These are phyloP conservation scores for Teunomyces panamensis DNA, from an alignment of 805 yeast species.

Conservation along the genomic window DNA sequence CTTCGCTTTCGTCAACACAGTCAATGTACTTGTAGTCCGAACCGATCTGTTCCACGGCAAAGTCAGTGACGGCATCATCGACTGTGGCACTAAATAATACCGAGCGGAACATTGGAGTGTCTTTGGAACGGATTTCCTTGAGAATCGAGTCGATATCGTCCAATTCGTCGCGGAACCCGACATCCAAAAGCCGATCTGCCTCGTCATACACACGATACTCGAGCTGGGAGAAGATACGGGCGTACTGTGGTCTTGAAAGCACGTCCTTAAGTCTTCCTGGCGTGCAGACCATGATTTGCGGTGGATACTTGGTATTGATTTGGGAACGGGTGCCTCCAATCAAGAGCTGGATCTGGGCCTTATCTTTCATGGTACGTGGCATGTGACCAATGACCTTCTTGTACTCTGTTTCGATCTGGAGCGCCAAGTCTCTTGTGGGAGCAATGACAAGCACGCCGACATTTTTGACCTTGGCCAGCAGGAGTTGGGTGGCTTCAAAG, in stretches of 20 bases:
- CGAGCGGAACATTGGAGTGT: constrained; percentile 48
- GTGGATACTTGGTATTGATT: constrained; percentile 25
- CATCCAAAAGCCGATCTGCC: constrained; percentile 83
- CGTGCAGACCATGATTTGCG: constrained; percentile 77
- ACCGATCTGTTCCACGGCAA: constrained; percentile 62
- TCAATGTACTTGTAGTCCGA: constrained; percentile 58
- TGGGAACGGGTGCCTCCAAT: constrained; percentile 64
- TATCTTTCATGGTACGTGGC: constrained; percentile 13
- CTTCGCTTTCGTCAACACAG: constrained; percentile 69
- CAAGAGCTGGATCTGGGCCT: constrained; percentile 32
- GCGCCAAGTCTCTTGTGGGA: constrained; percentile 90
- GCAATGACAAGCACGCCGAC: constrained; percentile 61
- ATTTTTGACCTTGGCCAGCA: constrained; percentile 7
- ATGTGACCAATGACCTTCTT: constrained; percentile 37
- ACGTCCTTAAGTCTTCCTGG: constrained; percentile 82
- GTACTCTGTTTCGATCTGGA: constrained; percentile 71
- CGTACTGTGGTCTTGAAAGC: constrained; percentile 43
- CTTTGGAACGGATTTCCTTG: constrained; percentile 29
- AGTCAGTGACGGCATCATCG: constrained; percentile 58
- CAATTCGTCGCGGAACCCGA: constrained; percentile 71
- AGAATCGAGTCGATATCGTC: constrained; percentile 53
- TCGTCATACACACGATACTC: constrained; percentile 79
- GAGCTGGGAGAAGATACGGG: constrained; percentile 50
- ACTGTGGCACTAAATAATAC: constrained; percentile 87
- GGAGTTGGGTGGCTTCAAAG: constrained; percentile 25